A percentile compares a stretch with the other conserved stretches of the same genome.
Conservation (phyloP, 352 stramenopile genomes). For the Phytophthora idaei region DNA sequence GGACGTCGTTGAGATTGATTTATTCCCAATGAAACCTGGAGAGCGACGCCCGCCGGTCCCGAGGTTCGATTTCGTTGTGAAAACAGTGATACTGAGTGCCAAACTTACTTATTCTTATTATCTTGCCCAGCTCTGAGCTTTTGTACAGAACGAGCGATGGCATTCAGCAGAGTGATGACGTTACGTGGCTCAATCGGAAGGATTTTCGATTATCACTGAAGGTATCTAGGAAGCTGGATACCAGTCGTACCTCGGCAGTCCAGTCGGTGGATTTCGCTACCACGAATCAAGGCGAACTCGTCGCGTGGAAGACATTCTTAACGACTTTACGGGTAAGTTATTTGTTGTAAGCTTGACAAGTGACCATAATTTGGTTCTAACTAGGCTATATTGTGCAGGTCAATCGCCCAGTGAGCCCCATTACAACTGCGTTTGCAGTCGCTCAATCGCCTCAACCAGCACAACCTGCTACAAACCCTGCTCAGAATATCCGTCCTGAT, state of each 20-base stretch:
- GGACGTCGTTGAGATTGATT: slow-evolving; percentile 77
- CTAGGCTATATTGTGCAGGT: slow-evolving; percentile 13
- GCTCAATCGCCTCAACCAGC: slow-evolving; percentile 10
- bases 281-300: slow-evolving; percentile 57
- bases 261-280: slow-evolving; percentile 72
- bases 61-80: slow-evolving; percentile 29
- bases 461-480: slow-evolving; percentile 3
- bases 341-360: background rate
- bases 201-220: slow-evolving; percentile 73
- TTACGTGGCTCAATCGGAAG: slow-evolving; percentile 72
- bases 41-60: slow-evolving; percentile 73
- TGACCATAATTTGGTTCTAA: slow-evolving; percentile 5
- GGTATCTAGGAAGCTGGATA: slow-evolving; percentile 64
- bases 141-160: slow-evolving; percentile 67
- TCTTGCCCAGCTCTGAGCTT: slow-evolving; percentile 47
- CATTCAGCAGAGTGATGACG: slow-evolving; percentile 56
- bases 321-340: slow-evolving; percentile 50
- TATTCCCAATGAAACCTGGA: slow-evolving; percentile 80
- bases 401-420: slow-evolving; percentile 26
- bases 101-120: slow-evolving; percentile 2
- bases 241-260: slow-evolving; percentile 65
- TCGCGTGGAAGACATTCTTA: slow-evolving; percentile 77
- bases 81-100: background rate
- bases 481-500: slow-evolving; percentile 12
- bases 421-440: slow-evolving; percentile 33